phyloP scores from a whole-genome alignment of 257 asterid species.

The Lavandula angustifolia region DNA sequence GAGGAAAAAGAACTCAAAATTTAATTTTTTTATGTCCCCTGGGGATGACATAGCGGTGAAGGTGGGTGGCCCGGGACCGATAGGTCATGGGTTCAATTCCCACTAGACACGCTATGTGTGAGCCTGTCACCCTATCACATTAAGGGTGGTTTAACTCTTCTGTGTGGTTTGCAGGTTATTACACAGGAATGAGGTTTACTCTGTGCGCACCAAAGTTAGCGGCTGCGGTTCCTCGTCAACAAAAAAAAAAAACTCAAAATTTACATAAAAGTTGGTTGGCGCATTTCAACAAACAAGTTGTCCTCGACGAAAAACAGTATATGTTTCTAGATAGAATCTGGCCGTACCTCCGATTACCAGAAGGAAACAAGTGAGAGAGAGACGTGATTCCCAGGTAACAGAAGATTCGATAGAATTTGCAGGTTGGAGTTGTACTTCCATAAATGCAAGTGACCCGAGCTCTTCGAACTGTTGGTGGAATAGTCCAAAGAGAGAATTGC shows the following conservation, averaged over 20 bases:
- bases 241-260: not conserved
- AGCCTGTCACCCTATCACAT: too few species aligned
- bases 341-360: constrained; percentile 29
- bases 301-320: not conserved
- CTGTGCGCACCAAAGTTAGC: too few species aligned
- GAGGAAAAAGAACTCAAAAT: not conserved
- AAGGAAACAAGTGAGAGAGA: constrained; percentile 16
- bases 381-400: constrained; percentile 7
- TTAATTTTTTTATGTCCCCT: too few species aligned
- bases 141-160: too few species aligned
- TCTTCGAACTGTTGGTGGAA: constrained; percentile 24
- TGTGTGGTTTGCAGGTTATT: too few species aligned
- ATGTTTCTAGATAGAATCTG: not conserved
- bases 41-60: too few species aligned
- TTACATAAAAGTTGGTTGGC: constrained; percentile 9
- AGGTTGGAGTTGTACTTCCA: constrained; percentile 33
- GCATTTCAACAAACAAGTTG: constrained; percentile 40
- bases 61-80: too few species aligned
- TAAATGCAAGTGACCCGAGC: constrained; percentile 31
- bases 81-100: too few species aligned
- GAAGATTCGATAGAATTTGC: not conserved
- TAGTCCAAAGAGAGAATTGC: constrained; percentile 22
- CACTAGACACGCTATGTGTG: too few species aligned
- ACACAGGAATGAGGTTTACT: too few species aligned
- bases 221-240: too few species aligned